phyloP scores from a whole-genome alignment of 176 grass and related monocot genomes.

The Eleusine coracana region DNA sequence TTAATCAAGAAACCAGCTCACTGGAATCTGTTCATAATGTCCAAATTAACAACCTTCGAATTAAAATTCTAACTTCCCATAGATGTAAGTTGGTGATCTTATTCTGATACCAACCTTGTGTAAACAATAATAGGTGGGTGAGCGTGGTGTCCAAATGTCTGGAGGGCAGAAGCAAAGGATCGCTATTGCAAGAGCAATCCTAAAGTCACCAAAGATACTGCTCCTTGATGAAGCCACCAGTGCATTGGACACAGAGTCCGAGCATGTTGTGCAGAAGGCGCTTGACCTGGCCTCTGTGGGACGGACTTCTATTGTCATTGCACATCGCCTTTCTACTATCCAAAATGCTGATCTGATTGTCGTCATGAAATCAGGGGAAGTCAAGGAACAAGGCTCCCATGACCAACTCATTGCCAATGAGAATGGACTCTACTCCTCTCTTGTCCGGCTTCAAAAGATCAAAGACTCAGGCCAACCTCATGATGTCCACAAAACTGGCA shows the following conservation, averaged over 20 bases:
- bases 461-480: slow-evolving; percentile 45
- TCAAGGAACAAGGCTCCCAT: slow-evolving; percentile 85
- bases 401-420: slow-evolving; percentile 75
- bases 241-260: slow-evolving; percentile 89
- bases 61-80: background rate
- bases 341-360: slow-evolving; percentile 84
- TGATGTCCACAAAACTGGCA: slow-evolving; percentile 41
- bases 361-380: slow-evolving; percentile 77
- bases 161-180: slow-evolving; percentile 98
- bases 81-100: background rate
- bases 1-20: background rate
- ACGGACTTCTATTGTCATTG: slow-evolving; percentile 83
- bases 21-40: slow-evolving; percentile 1
- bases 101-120: slow-evolving; percentile 17
- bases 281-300: slow-evolving; percentile 86
- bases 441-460: slow-evolving; percentile 79
- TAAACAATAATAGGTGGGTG: slow-evolving; percentile 65
- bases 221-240: slow-evolving; percentile 96
- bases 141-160: slow-evolving; percentile 91
- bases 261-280: slow-evolving; percentile 79
- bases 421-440: slow-evolving; percentile 76
- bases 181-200: slow-evolving; percentile 88
- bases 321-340: slow-evolving; percentile 88
- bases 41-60: slow-evolving; percentile 3
- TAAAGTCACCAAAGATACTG: slow-evolving; percentile 95